A percentile compares a stretch with the other conserved stretches of the same genome.
Evolutionary conservation across 78 protist species (phyloP).

Genomic region (Dictyostelium firmibasis): DNA sequence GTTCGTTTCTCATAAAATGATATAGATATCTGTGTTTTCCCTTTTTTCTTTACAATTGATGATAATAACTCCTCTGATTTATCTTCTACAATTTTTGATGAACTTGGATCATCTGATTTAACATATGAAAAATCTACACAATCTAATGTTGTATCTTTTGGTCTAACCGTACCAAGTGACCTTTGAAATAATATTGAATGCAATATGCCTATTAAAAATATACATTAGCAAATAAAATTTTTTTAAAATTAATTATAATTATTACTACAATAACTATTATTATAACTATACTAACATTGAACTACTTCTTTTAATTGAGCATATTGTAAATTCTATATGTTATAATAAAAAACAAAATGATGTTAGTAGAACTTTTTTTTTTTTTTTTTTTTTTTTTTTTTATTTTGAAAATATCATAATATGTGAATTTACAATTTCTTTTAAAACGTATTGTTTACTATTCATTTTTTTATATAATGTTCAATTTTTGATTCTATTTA

Average conservation of each 20-base stretch:
- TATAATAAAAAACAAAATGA: neutral
- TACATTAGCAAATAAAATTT: too few species aligned
- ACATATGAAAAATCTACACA: constrained; percentile 41
- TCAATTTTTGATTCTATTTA: too few species aligned
- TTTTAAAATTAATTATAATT: too few species aligned
- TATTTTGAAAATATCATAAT: neutral
- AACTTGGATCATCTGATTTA: constrained; percentile 31
- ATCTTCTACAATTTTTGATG: constrained; percentile 33
- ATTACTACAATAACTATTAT: too few species aligned
- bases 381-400: neutral
- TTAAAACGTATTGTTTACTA: constrained; percentile 22
- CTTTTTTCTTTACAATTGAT: constrained; percentile 33
- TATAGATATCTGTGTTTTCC: constrained; percentile 18
- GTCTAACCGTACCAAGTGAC: constrained; percentile 43
- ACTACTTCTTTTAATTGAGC: constrained; percentile 71
- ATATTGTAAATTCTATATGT: constrained; percentile 33
- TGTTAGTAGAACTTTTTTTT: neutral
- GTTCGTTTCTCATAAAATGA: constrained; percentile 54
- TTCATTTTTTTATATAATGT: constrained; percentile 16
- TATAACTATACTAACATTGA: constrained; percentile 14
- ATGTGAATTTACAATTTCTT: constrained; percentile 6
- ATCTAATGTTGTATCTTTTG: constrained; percentile 55
- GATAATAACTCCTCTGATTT: constrained; percentile 62
- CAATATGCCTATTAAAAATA: neutral
- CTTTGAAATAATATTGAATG: constrained; percentile 65